These are phyloP conservation scores for Ramaria rubella DNA, from an alignment of 768 basidiomycete genomes.

Conservation along the genomic window DNA sequence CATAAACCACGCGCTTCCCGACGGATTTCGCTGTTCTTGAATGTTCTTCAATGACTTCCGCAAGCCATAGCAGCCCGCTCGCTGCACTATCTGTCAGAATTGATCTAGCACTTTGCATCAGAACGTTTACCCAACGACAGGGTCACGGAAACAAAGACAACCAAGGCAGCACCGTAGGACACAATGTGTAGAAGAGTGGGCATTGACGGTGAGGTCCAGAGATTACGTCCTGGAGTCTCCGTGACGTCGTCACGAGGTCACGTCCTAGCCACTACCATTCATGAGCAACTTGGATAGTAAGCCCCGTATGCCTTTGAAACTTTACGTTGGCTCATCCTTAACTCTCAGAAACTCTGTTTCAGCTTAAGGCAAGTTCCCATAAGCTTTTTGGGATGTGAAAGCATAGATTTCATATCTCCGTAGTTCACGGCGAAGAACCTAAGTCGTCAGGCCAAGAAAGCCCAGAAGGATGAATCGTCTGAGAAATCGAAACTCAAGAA, in stretches of 20 bases:
- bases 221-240: not conserved
- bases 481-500: constrained; percentile 94
- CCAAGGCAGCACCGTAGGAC: constrained; percentile 61
- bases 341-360: constrained; percentile 86
- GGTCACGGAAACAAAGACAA: constrained; percentile 85
- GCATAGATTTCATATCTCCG: not conserved
- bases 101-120: constrained; percentile 3
- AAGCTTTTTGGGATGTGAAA: constrained; percentile 15
- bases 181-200: not conserved
- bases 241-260: constrained; percentile 2
- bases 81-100: constrained; percentile 40
- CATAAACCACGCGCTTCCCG: constrained; percentile 85
- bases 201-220: not conserved
- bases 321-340: constrained; percentile 6
- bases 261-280: not conserved
- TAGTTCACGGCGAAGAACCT: constrained; percentile 98
- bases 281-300: constrained; percentile 11
- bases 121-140: constrained; percentile 70
- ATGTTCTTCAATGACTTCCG: constrained; percentile 94
- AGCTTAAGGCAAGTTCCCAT: constrained; percentile 71
- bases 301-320: constrained; percentile 24
- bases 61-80: constrained; percentile 87
- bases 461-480: constrained; percentile 85
- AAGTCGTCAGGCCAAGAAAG: constrained; percentile 92
- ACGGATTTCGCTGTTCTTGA: constrained; percentile 71